Base-by-base conservation (phyloP, 768 basidiomycete species). In the Tricholoma bakamatsutake region DNA sequence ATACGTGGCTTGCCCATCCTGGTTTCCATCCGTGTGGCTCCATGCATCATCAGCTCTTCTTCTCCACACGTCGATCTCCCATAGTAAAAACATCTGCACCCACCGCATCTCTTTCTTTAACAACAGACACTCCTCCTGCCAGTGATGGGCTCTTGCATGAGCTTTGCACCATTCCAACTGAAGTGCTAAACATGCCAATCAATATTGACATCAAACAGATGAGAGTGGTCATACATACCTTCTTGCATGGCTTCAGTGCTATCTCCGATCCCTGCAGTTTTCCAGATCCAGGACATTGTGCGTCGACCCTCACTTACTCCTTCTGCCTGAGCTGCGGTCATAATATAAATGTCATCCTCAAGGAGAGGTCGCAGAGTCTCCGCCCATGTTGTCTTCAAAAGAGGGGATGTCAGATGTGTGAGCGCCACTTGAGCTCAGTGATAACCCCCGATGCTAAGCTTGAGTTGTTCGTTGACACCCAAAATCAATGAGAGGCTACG, bases 61-160 rank as follows among this genome's bases (percentile, higher is more conserved):
- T 24, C 21, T 40, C 53, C 40, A 31, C 53, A 28, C 10, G 24
- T 35, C 10, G 12, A 27, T 54, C 43, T 54, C 43, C 53, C 53
- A 54, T 30, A 18, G 12, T 10, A 54, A 35, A 31, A 13, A 54
- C 12, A 34, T 45, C 31, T 46, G 40, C 17, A 54, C 53, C 43
- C 31, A 10, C 28, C 31, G 42, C 53, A 54, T 54, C 39, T 54
- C 53, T 34, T 54, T 43, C 53, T 53, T 24, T 7, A 53, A 42
- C 27, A 53, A 53, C 12, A 53, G 39, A 43, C 52, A 53, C 18
- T 53, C 52, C 42, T 53, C 52, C 21, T 53, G 52, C 52, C 52
- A 53, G 30, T 33, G 27, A 53, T 53, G 52, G 13, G 52, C 52
- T 12, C 52, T 43, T n/a, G 52, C 42, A 24, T 3, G 21, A 24